Evolutionary conservation across 768 basidiomycete species (phyloP).

Genomic region (Sporobolomyces pararoseus): DNA sequence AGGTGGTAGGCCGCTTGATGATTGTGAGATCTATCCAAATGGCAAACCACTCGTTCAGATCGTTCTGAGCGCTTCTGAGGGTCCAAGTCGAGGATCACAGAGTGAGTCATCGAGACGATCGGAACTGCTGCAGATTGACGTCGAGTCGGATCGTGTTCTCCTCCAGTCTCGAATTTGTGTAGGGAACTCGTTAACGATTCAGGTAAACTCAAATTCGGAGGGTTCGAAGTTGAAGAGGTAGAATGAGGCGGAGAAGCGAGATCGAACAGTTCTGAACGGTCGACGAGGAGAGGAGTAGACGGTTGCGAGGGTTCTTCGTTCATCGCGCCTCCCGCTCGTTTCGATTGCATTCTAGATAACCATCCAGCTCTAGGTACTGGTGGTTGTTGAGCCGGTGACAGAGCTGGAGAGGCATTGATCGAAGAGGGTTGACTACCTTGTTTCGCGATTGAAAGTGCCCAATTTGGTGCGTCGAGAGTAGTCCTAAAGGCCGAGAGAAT

Average conservation of each 20-base stretch:
- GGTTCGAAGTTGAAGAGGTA: slow-evolving; percentile 5
- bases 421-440: slow-evolving; percentile 1
- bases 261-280: not conserved
- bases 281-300: not conserved
- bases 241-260: too few relatives aligned
- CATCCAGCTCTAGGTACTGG: not conserved
- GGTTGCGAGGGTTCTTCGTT: not conserved
- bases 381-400: not conserved
- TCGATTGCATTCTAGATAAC: slow-evolving; percentile 28
- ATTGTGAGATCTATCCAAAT: slow-evolving; percentile 93
- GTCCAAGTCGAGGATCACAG: slow-evolving; percentile 85
- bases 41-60: slow-evolving; percentile 57
- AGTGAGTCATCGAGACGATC: slow-evolving; percentile 63
- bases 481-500: not conserved
- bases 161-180: slow-evolving; percentile 45
- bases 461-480: slow-evolving; percentile 28
- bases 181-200: slow-evolving; percentile 11
- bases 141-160: too few relatives aligned
- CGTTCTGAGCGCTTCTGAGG: slow-evolving; percentile 50
- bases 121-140: too few relatives aligned
- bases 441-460: slow-evolving; percentile 24
- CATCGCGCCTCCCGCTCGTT: slow-evolving; percentile 2
- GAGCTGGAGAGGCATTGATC: not conserved
- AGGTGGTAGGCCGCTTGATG: slow-evolving; percentile 93
- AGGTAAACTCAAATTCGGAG: slow-evolving; percentile 16